phyloP scores from a whole-genome alignment of 2,329 filamentous ascomycete genomes.

The Cadophora sp. region DNA sequence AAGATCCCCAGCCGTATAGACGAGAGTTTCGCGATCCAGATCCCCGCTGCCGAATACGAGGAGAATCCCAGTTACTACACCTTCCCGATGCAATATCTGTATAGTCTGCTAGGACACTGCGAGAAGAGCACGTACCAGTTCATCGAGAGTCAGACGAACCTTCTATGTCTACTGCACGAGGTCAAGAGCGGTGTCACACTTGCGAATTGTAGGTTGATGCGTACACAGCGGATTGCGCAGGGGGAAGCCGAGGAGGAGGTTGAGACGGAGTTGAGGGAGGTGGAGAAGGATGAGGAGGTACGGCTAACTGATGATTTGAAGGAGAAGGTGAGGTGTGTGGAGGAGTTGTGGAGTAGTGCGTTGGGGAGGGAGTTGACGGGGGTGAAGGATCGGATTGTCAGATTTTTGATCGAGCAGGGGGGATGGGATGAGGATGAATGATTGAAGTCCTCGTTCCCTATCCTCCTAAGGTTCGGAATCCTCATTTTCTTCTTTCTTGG shows the following conservation, averaged over 20 bases:
- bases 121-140: slow-evolving; percentile 96
- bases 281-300: slow-evolving; percentile 70
- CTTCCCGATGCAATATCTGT: slow-evolving; percentile 90
- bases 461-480: background rate
- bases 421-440: slow-evolving; percentile 71
- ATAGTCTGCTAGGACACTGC: slow-evolving; percentile 81
- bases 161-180: slow-evolving; percentile 89
- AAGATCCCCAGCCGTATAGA: slow-evolving; percentile 67
- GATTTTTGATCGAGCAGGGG: slow-evolving; percentile 76
- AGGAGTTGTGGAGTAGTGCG: slow-evolving; percentile 88
- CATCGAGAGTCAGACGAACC: slow-evolving; percentile 91
- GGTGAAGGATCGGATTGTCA: slow-evolving; percentile 76
- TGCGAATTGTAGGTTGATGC: slow-evolving; percentile 70
- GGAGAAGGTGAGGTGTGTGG: slow-evolving; percentile 89
- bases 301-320: slow-evolving; percentile 85
- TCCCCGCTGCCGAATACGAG: slow-evolving; percentile 85
- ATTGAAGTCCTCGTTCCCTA: background rate
- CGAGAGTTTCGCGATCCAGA: slow-evolving; percentile 53
- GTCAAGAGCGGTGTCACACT: slow-evolving; percentile 80
- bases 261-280: slow-evolving; percentile 55
- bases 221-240: slow-evolving; percentile 60
- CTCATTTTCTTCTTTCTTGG: background rate
- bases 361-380: slow-evolving; percentile 78
- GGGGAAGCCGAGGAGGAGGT: slow-evolving; percentile 50
- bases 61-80: slow-evolving; percentile 85